Conservation (phyloP, 306 rosid genomes). For the Fagus sylvatica region DNA sequence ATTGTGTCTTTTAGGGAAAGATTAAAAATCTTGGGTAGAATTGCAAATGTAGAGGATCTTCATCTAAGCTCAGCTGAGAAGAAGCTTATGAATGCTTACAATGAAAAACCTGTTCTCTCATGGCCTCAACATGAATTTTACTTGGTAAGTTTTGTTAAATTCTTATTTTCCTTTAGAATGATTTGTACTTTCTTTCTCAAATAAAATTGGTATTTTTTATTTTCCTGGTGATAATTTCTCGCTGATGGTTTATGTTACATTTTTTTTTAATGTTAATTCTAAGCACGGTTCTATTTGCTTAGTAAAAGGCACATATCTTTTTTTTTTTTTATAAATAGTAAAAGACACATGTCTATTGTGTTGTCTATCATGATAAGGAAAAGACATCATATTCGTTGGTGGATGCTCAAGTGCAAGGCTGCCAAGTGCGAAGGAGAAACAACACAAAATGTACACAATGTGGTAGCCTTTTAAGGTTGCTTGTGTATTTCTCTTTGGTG, state of each 20-base stretch:
- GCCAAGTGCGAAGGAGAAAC: background rate
- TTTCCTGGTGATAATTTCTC: too few species aligned
- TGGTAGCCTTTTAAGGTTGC: background rate
- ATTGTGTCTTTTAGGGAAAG: slow-evolving; percentile 91
- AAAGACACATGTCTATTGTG: background rate
- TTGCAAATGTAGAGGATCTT: slow-evolving; percentile 80
- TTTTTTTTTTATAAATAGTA: background rate
- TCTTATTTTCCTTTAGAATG: background rate
- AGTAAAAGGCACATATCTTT: background rate
- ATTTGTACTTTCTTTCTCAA: background rate
- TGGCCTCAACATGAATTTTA: slow-evolving; percentile 96
- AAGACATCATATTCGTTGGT: background rate
- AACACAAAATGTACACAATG: background rate
- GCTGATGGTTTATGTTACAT: too few species aligned
- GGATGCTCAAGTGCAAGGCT: too few species aligned
- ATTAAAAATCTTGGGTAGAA: slow-evolving; percentile 80
- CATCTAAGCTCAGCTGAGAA: slow-evolving; percentile 70
- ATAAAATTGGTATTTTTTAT: too few species aligned
- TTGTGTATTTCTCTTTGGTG: background rate
- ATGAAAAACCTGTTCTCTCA: slow-evolving; percentile 91
- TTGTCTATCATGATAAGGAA: too few species aligned
- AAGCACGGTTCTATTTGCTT: background rate
- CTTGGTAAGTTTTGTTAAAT: slow-evolving; percentile 48
- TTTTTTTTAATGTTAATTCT: background rate
- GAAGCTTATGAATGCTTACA: slow-evolving; percentile 88